These are phyloP conservation scores for Achaetomiella virescens DNA, from an alignment of 495 filamentous ascomycete species.

Conservation along the genomic window DNA sequence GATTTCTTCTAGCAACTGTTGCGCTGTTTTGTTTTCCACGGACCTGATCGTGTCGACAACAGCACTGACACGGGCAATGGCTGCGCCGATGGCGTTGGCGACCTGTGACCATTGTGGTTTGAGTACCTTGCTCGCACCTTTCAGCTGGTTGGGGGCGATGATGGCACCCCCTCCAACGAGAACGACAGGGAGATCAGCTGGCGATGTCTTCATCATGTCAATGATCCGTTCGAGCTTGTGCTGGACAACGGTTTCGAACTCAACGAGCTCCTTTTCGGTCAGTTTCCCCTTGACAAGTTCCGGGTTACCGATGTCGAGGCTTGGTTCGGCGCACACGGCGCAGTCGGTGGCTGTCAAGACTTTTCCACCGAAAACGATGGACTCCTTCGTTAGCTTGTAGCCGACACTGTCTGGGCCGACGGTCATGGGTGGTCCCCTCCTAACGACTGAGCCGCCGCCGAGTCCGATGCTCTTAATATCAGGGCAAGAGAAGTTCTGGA, in stretches of 20 bases:
- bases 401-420: constrained; percentile 54
- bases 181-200: constrained; percentile 38
- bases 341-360: constrained; percentile 39
- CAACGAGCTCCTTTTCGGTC: constrained; percentile 8
- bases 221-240: constrained; percentile 41
- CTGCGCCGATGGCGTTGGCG: constrained; percentile 54
- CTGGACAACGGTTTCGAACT: constrained; percentile 25
- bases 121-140: constrained; percentile 31
- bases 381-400: constrained; percentile 43
- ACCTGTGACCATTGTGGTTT: constrained; percentile 36
- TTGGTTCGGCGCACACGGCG: constrained; percentile 31
- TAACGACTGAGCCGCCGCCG: constrained; percentile 48
- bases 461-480: constrained; percentile 49
- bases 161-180: constrained; percentile 41
- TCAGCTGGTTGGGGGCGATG: constrained; percentile 29
- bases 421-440: constrained; percentile 30
- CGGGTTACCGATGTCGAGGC: constrained; percentile 26
- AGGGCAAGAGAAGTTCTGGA: constrained; percentile 39
- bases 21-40: constrained; percentile 22
- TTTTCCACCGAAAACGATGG: constrained; percentile 45
- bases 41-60: constrained; percentile 36
- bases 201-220: constrained; percentile 45
- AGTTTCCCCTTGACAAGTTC: constrained; percentile 14
- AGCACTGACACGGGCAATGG: constrained; percentile 47
- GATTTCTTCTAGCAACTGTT: constrained; percentile 28